Evolutionary conservation across 2,329 filamentous ascomycete genomes (phyloP).

Genomic region (Rosellinia necatrix): DNA sequence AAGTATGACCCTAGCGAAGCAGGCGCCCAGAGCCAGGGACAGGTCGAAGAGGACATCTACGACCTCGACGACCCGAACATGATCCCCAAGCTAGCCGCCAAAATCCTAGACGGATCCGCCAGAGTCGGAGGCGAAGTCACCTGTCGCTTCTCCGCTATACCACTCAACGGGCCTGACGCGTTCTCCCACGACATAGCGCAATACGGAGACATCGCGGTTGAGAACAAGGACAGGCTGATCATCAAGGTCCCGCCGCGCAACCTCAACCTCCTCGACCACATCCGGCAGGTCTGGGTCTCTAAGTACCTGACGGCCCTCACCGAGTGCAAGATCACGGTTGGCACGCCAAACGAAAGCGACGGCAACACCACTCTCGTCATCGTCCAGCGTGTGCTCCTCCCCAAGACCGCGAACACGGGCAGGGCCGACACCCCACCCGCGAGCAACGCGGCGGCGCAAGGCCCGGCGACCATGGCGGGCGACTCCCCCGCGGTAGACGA

Average conservation of each 20-base stretch:
- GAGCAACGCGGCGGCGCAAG: no score
- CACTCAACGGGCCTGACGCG: background rate
- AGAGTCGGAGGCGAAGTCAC: background rate
- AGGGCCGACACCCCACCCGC: background rate
- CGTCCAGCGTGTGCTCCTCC: conserved; percentile 34
- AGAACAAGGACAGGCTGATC: conserved; percentile 23
- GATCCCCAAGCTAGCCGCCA: background rate
- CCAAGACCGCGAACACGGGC: background rate
- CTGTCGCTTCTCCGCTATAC: conserved; percentile 10
- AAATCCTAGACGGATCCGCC: no score
- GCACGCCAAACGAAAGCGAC: conserved; percentile 1
- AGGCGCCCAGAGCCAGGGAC: background rate
- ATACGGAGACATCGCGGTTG: conserved; percentile 24
- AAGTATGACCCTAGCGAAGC: background rate
- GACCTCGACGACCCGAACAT: conserved; percentile 22
- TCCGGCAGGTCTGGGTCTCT: conserved; percentile 29
- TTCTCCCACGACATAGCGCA: conserved; percentile 19
- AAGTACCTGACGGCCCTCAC: conserved; percentile 25
- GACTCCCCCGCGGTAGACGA: background rate
- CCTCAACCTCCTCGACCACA: conserved; percentile 4
- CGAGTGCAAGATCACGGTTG: conserved; percentile 26
- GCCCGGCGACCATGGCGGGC: background rate
- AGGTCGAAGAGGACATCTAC: background rate
- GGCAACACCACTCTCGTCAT: conserved; percentile 31
- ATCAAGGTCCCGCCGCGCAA: conserved; percentile 14